Conservation (phyloP, 1,139 yeast species). For the Candida sp. region DNA sequence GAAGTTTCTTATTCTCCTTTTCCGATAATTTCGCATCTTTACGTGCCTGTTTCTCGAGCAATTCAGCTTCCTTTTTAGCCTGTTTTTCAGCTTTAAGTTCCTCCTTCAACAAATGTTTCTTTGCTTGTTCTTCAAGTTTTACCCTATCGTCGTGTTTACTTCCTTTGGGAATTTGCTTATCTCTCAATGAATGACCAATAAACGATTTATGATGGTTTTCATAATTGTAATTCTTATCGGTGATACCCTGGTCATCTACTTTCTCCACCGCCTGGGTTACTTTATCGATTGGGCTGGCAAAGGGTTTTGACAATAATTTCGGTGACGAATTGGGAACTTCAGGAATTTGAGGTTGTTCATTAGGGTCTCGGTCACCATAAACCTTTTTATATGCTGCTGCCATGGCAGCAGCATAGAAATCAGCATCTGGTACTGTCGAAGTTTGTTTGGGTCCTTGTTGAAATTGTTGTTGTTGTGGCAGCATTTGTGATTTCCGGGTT, state of each 20-base stretch:
- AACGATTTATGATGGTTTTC: constrained; percentile 39
- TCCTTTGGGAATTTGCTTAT: constrained; percentile 10
- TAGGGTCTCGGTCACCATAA: constrained; percentile 24
- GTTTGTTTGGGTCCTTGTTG: constrained; percentile 5
- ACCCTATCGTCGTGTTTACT: constrained; percentile 27
- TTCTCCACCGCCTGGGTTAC: constrained; percentile 7
- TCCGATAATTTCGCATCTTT: constrained; percentile 9
- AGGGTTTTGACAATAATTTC: not conserved
- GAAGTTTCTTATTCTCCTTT: constrained; percentile 9
- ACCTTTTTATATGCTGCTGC: constrained; percentile 40
- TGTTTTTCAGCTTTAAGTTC: constrained; percentile 11
- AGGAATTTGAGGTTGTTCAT: not conserved
- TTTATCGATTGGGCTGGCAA: not conserved
- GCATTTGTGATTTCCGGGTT: constrained; percentile 1
- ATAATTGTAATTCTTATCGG: constrained; percentile 24
- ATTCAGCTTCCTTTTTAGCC: constrained; percentile 6
- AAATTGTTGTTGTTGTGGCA: constrained; percentile 5
- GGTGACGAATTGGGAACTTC: not conserved
- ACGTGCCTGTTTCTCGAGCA: constrained; percentile 8
- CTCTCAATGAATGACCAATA: constrained; percentile 35
- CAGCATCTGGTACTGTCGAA: constrained; percentile 6
- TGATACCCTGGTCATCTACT: constrained; percentile 22
- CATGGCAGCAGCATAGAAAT: constrained; percentile 34
- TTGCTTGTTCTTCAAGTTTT: constrained; percentile 28
- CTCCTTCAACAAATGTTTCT: constrained; percentile 15